These are phyloP conservation scores for Strobilomyces dryophilus DNA, from an alignment of 768 basidiomycete genomes.

Conservation along the genomic window DNA sequence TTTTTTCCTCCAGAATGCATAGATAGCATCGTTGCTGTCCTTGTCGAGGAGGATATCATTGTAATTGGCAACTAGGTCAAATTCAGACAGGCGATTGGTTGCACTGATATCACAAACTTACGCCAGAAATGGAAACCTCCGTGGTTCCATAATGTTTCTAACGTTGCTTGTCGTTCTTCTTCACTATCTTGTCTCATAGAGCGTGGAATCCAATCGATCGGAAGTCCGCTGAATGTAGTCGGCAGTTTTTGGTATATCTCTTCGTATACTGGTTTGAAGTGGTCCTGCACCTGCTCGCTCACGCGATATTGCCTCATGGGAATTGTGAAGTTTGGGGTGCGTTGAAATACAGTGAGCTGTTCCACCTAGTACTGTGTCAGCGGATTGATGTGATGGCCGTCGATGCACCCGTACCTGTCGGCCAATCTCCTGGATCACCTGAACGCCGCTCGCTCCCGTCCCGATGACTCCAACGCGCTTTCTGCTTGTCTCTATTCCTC, in stretches of 20 bases:
- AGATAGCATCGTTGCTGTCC: not conserved
- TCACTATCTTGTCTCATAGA: not conserved
- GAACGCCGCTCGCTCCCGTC: not conserved
- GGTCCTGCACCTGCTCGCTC: not conserved
- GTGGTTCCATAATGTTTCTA: not conserved
- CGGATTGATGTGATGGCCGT: too few relatives aligned
- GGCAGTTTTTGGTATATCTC: not conserved
- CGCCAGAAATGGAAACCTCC: not conserved
- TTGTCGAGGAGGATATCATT: not conserved
- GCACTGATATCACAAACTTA: not conserved
- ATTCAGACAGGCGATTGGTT: too few relatives aligned
- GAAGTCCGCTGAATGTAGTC: not conserved
- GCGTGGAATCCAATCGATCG: not conserved
- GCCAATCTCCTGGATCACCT: not conserved
- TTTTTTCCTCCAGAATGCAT: not conserved
- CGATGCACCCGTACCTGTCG: not conserved
- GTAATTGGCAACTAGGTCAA: not conserved
- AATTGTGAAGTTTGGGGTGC: not conserved
- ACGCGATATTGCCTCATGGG: not conserved
- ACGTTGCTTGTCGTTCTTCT: slow-evolving; percentile 6
- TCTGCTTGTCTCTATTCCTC: not conserved
- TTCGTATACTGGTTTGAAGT: not conserved
- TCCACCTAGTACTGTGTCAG: too few relatives aligned
- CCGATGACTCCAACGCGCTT: not conserved
- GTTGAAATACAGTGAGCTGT: not conserved